Evolutionary conservation across 352 stramenopile genomes (phyloP), one percentile per base, ranked within the genome.

Genomic region (Globisporangium recalcitrans): DNA sequence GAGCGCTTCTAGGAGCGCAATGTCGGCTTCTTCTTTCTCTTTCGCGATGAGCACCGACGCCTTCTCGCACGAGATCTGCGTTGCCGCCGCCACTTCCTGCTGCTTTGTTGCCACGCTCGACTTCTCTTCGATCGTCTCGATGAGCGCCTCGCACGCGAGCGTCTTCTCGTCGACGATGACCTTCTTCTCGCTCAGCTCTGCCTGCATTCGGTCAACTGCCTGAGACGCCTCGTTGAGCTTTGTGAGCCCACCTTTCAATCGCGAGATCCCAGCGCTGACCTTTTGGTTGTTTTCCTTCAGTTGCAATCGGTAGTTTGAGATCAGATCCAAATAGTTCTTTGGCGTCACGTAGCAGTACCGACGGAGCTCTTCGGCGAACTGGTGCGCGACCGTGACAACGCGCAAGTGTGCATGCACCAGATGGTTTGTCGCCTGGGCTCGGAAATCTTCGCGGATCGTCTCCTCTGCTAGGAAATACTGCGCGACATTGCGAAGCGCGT

Each of bases 281-380:
- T 94, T 96, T 8, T 85, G 65, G 29, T 90, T 90, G 64, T 97
- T 97, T 31, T 93, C 79, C 55, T 96, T 94, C 8, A 98, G 74
- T 49, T 97, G 88, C 32, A 87, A 69, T 3, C 90, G 72, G 68
- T 98, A 98, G 61, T 97, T 98, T 1, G 79, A 74, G 47, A 98
- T 97, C 52, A 97, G 98, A 69, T 98, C 95, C 19, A 98, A 70
- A 60, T 98, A 98, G 65, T 98, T 98, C 70, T 98, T 98, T 0
- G 95, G 95, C 3, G 95, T 98, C n/a, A 98, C 95, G 69, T 98
- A 98, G 78, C 98, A 98, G 68, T 96, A 87, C 0, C 95, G 81
- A 19, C 94, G 77, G 21, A 98, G 68, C 51, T 98, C 91, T 36
- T 95, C 82, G 0, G 84, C 88, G 64, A 98, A 98, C 34, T 92